Evolutionary conservation across 129 eudicot genomes (phyloP).

Genomic region (Glebionis coronaria): DNA sequence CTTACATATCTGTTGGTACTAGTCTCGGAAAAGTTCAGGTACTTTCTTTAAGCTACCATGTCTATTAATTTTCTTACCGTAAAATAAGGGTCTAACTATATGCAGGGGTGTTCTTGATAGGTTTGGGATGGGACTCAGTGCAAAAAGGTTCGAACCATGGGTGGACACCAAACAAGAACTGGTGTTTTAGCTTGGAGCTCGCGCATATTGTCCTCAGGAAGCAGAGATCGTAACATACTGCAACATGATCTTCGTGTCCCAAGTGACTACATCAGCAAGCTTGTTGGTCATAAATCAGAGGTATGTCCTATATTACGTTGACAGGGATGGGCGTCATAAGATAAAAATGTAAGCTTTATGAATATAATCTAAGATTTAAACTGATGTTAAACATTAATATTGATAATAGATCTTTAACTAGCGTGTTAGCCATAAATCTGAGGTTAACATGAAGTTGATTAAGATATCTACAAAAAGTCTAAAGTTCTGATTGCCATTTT

Average conservation of each 20-base stretch:
- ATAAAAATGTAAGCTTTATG: slow-evolving; percentile 2
- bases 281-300: slow-evolving; percentile 96
- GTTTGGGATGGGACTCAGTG: slow-evolving; percentile 99
- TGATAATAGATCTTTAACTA: no score
- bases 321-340: not conserved
- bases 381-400: not conserved
- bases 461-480: not conserved
- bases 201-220: slow-evolving; percentile 85
- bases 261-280: slow-evolving; percentile 84
- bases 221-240: slow-evolving; percentile 96
- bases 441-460: not conserved
- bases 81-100: not conserved
- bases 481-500: no score
- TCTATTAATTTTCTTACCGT: not conserved
- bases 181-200: slow-evolving; percentile 98
- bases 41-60: not conserved
- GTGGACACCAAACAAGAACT: slow-evolving; percentile 94
- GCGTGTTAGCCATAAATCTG: no score
- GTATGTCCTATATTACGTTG: slow-evolving; percentile 21
- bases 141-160: slow-evolving; percentile 85
- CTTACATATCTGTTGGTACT: slow-evolving; percentile 89
- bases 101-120: slow-evolving; percentile 24
- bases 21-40: slow-evolving; percentile 96
- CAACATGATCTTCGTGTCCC: slow-evolving; percentile 96
- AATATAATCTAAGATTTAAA: not conserved